Evolutionary conservation across 1,139 yeast genomes (phyloP), one percentile per base, ranked within the genome.

Genomic region (Ogataea hybrid): DNA sequence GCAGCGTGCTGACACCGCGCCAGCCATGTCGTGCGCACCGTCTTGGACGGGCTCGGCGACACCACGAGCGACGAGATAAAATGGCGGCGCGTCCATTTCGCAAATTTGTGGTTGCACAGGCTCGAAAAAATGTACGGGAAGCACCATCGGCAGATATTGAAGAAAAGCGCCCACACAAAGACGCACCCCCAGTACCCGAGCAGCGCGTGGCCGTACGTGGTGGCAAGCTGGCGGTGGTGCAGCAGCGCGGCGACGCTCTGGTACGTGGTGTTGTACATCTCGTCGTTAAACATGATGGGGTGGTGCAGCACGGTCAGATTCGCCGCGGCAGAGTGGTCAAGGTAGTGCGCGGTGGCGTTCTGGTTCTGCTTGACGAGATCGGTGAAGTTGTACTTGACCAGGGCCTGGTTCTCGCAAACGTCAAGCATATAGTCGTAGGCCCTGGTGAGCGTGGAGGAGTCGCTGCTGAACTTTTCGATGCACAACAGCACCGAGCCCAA

Each of bases 401-500:
- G 49, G 11, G 61, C 65, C 41, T 64, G 67, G 9, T 53, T 47
- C 27, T 52, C 44, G 46, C 69, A 65, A 1, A 56, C 52, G 25
- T 63, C 62, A 11, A 53, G 45, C 5, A 65, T 25, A 39, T 62
- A 65, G 10, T 46, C 44, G 41, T 58, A 59, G 2, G 65, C 64
- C 5, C 44, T 48, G 4, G 65, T 56, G 6, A 61, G 41, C 10
- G 52, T 52, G 3, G 53, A 46, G 15, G 56, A 55, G 42, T 58
- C 58, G 11, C 32, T 34, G 21, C 65, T 44, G 43, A 52, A 47
- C 5, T 46, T 43, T 27, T 63, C 65, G 22, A 65, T 57, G 45
- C 70, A 65, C 18, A 55, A 43, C 11, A 65, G 47, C 4, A 63
- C 57, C 1, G 69, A 62, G 5, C 66, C 65, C 31, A 65, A 37